Conservation (phyloP, 306 rosid genomes). For the Glycine tomentella region DNA sequence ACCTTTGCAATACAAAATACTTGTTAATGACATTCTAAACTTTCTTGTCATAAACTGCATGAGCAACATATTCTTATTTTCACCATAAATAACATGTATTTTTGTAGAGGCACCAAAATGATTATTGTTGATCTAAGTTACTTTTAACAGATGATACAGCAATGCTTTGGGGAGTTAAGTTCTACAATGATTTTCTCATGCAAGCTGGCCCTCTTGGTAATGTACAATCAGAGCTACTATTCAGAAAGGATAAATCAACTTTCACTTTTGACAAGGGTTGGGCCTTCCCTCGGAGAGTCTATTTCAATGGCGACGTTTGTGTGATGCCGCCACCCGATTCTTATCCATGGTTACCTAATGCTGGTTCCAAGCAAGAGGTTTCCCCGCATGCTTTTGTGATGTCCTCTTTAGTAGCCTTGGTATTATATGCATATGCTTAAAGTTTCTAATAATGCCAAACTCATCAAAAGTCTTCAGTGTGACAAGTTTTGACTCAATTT, state of each 20-base stretch:
- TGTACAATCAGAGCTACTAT: slow-evolving; percentile 88
- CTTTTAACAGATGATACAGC: slow-evolving; percentile 86
- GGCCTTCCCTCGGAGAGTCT: slow-evolving; percentile 90
- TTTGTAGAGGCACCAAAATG: slow-evolving; percentile 1
- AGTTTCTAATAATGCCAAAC: background rate
- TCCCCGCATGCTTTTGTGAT: slow-evolving; percentile 54
- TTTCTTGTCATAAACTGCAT: slow-evolving; percentile 9
- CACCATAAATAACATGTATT: background rate
- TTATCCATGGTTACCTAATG: slow-evolving; percentile 79
- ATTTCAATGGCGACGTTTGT: slow-evolving; percentile 91
- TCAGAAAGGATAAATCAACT: slow-evolving; percentile 66
- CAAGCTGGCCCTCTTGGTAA: slow-evolving; percentile 82
- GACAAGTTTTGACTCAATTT: slow-evolving; percentile 43
- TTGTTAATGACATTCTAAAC: background rate
- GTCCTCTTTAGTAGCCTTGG: slow-evolving; percentile 52
- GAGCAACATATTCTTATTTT: slow-evolving; percentile 29
- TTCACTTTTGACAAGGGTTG: slow-evolving; percentile 90
- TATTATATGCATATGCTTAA: slow-evolving; percentile 50
- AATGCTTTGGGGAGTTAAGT: slow-evolving; percentile 90
- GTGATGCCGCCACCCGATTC: slow-evolving; percentile 96
- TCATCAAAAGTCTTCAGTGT: slow-evolving; percentile 11
- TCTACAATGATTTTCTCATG: slow-evolving; percentile 85
- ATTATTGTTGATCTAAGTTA: slow-evolving; percentile 47
- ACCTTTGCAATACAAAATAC: background rate
- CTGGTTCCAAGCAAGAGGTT: slow-evolving; percentile 52